A percentile compares a stretch with the other conserved stretches of the same genome.
These are phyloP conservation scores for Leishmania lainsoni DNA, from an alignment of 208 protist genomes.

Conservation along the genomic window DNA sequence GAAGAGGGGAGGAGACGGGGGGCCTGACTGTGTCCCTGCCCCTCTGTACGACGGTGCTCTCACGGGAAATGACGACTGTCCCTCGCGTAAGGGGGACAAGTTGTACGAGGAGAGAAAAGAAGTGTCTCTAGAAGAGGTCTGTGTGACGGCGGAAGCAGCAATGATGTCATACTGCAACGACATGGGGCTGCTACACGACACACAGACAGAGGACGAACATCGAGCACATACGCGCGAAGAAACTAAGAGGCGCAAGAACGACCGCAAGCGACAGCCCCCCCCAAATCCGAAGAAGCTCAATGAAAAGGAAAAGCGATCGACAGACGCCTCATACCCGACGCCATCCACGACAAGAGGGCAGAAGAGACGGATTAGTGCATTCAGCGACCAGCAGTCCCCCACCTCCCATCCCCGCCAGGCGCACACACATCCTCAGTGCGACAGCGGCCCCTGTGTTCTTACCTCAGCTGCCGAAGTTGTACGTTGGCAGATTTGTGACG, in stretches of 20 bases:
- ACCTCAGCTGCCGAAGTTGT: conserved; percentile 73
- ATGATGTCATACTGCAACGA: not conserved
- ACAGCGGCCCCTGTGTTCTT: not conserved
- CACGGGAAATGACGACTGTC: not conserved
- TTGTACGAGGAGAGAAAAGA: not conserved
- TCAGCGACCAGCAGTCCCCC: not conserved
- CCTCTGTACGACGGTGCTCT: not conserved
- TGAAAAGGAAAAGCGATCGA: not conserved
- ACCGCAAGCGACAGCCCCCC: not conserved
- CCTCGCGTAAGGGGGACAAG: not conserved
- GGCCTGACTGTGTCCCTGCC: not conserved
- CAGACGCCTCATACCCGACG: not conserved
- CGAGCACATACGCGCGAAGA: not conserved
- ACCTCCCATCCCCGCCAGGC: not conserved
- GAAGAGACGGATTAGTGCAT: not conserved
- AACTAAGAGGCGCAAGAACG: not conserved
- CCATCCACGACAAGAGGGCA: not conserved
- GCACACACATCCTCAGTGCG: not conserved
- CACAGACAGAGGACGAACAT: not conserved
- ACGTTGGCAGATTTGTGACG: conserved; percentile 47
- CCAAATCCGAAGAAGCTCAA: not conserved
- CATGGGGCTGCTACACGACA: not conserved
- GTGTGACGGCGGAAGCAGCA: not conserved
- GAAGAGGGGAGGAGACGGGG: not conserved
- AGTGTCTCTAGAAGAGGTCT: not conserved